Percentiles rank a stretch among this genome's conserved stretches.
These are phyloP conservation scores for Linum lewisii DNA, from an alignment of 345 rosid species.

Conservation along the genomic window DNA sequence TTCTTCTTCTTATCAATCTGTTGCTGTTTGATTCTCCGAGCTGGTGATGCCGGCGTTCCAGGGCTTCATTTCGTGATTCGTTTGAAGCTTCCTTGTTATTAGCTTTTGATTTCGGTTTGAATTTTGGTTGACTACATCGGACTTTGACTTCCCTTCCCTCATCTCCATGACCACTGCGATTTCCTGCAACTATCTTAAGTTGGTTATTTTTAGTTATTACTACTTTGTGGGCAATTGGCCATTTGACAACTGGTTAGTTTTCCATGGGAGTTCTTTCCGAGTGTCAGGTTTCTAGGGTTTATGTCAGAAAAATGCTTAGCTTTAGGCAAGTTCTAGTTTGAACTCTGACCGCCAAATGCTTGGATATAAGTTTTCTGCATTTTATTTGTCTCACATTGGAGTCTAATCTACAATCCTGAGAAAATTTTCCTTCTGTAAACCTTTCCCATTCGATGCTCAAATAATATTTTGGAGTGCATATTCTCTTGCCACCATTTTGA, in stretches of 20 bases:
- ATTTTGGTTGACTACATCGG: not conserved
- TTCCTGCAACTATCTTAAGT: not conserved
- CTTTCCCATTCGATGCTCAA: too few species aligned
- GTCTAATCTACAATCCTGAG: too few species aligned
- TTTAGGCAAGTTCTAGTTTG: not conserved
- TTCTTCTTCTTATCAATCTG: not conserved
- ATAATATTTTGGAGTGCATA: too few species aligned
- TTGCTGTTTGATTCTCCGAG: not conserved
- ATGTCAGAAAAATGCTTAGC: not conserved
- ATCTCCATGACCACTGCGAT: not conserved
- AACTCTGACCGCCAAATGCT: not conserved
- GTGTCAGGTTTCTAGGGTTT: not conserved
- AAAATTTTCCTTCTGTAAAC: too few species aligned
- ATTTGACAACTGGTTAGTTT: not conserved
- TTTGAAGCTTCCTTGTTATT: not conserved
- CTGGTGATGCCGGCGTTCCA: not conserved
- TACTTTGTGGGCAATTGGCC: not conserved
- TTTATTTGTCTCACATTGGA: not conserved
- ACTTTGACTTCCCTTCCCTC: not conserved
- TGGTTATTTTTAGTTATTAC: not conserved
- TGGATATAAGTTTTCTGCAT: not conserved
- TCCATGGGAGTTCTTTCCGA: not conserved
- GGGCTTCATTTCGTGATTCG: not conserved
- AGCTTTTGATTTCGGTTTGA: conserved; percentile 1
- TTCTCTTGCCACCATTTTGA: too few species aligned